Percentiles rank a stretch among this genome's conserved stretches.
Evolutionary conservation across 345 rosid species (phyloP).

Genomic region (Ceriops tagal): DNA sequence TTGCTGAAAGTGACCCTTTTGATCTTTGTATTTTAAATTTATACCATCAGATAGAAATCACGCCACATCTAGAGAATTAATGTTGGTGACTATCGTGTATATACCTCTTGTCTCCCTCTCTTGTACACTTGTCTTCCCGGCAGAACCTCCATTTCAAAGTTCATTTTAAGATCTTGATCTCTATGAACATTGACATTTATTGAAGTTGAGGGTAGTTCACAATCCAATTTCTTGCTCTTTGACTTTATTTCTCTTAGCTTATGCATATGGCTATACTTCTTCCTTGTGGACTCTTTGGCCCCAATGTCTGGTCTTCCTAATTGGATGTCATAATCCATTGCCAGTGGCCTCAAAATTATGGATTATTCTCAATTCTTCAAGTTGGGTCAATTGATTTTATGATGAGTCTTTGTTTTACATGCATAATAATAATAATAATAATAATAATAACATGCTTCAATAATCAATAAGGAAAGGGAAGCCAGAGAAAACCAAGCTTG

Average conservation of each 20-base stretch:
- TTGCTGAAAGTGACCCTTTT: too few relatives aligned
- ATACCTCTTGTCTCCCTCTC: too few relatives aligned
- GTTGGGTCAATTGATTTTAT: slow-evolving; percentile 1
- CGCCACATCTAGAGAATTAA: background rate
- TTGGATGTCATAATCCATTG: background rate
- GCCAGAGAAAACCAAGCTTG: too few relatives aligned
- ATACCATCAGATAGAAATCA: background rate
- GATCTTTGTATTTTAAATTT: too few relatives aligned
- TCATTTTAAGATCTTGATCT: slow-evolving; percentile 12
- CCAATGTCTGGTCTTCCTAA: background rate
- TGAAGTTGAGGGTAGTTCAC: slow-evolving; percentile 28
- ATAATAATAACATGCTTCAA: too few relatives aligned
- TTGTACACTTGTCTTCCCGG: slow-evolving; percentile 16
- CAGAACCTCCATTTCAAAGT: slow-evolving; percentile 18
- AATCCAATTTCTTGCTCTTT: slow-evolving; percentile 33
- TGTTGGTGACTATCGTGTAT: background rate
- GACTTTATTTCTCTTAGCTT: slow-evolving; percentile 37
- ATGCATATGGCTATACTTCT: slow-evolving; percentile 24
- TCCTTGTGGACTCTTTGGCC: slow-evolving; percentile 32
- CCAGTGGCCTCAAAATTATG: background rate
- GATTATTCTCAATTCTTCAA: slow-evolving; percentile 3
- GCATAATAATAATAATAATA: too few relatives aligned
- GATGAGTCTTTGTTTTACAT: background rate
- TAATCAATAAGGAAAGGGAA: too few relatives aligned
- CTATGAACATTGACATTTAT: background rate